These are phyloP conservation scores for Linnemannia elongata DNA, from an alignment of 192 early-diverging fungal genomes.

Conservation along the genomic window DNA sequence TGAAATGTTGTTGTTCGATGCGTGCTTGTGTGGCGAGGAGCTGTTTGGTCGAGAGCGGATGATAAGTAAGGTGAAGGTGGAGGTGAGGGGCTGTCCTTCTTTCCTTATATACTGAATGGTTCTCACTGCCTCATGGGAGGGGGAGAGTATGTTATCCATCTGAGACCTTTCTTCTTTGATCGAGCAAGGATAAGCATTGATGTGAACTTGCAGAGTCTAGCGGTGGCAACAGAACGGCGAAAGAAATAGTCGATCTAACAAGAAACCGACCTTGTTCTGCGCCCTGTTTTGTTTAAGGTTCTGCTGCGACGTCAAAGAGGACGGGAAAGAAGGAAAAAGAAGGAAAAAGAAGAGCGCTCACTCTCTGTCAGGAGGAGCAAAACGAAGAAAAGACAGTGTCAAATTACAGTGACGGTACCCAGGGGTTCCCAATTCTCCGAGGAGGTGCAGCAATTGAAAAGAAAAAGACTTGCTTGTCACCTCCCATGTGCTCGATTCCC, in stretches of 20 bases:
- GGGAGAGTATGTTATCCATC: neutral
- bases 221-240: slow-evolving; percentile 5
- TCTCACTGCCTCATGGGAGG: no score
- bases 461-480: no score
- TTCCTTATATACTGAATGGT: neutral
- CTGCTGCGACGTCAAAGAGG: neutral
- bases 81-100: no score
- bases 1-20: neutral
- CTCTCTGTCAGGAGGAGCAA: neutral
- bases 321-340: neutral
- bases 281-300: neutral
- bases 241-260: neutral
- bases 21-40: no score
- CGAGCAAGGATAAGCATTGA: neutral
- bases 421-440: no score
- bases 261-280: neutral
- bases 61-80: no score
- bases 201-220: neutral
- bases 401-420: neutral
- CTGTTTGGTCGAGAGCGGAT: no score
- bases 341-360: neutral
- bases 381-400: neutral
- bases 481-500: no score
- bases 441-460: no score
- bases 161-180: neutral